Evolutionary conservation across 75 land plant genomes (phyloP), one percentile per base, ranked within the genome.

Genomic region (Pinus taeda): DNA sequence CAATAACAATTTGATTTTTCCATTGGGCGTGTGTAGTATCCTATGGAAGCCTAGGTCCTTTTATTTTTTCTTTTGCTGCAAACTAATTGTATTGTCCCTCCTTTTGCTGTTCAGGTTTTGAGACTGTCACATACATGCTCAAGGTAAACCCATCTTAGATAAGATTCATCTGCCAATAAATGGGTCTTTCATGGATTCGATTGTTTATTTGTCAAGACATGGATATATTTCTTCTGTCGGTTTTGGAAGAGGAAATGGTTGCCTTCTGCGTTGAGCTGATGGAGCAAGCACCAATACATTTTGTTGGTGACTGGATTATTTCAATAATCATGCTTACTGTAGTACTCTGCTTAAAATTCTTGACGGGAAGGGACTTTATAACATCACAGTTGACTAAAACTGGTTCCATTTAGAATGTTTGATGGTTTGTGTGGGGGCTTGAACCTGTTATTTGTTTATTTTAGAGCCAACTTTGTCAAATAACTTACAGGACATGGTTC

Each of bases 41-140:
- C 20, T 20, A 18, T 18, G 15, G 39, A 6, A 69, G 42, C 55
- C 71, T 77, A 36, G 73, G 29, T 33, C 29, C 60, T 20, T 71
- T n/a, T 15, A 9, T 13, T 24, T 24, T 63, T 75, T 75, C 59
- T 45, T 36, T 37, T 69, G 71, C 22, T 22, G 22, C 15, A 36
- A 21, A 33, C 4, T 18, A 42, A 22, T 9, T 12, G n/a, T 75
- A 18, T 29, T 17, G 7, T 21, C 15, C 15, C 60, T 59, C 14
- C 14, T 76, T n/a, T 77, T 15, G 12, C 30, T 74, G 15, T 74
- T 55, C 88, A 86, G 87, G 91, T 8, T 89, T 89, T 78, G 91
- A 89, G 78, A 89, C 91, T 17, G 91, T 89, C 17, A 87, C 91
- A 2, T 89, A 89, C 80, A 89, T 89, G 91, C 82, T 89, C 15